phyloP scores from a whole-genome alignment of 148 eudicot genomes.

The Diospyros lotus region DNA sequence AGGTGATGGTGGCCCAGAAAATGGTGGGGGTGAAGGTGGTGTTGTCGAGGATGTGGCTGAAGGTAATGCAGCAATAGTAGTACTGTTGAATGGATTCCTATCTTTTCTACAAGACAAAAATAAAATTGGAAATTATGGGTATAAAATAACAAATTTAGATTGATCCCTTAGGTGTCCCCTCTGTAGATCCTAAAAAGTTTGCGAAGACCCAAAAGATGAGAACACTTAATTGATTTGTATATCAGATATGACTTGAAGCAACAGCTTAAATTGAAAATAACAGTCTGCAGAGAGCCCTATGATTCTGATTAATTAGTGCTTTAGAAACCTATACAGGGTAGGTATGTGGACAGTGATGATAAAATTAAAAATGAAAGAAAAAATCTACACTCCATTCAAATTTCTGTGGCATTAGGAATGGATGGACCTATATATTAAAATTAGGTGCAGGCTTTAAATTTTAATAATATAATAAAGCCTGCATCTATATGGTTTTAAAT shows the following conservation, averaged over 20 bases:
- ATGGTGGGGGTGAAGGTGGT: slow-evolving; percentile 34
- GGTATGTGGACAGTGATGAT: neutral
- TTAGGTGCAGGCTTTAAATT: too few species aligned
- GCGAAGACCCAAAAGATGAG: too few species aligned
- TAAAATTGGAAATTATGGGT: slow-evolving; percentile 6
- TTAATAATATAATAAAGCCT: too few species aligned
- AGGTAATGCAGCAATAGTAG: slow-evolving; percentile 56
- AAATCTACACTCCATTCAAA: neutral
- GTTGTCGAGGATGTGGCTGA: slow-evolving; percentile 33
- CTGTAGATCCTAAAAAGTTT: neutral
- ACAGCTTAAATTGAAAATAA: neutral
- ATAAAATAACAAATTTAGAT: neutral
- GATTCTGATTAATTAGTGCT: too few species aligned
- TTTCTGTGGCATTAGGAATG: too few species aligned
- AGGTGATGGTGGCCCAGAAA: slow-evolving; percentile 28
- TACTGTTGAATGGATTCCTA: slow-evolving; percentile 68
- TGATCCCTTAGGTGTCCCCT: neutral
- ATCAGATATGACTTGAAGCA: too few species aligned
- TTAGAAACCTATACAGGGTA: neutral
- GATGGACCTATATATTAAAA: too few species aligned
- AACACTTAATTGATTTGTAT: neutral
- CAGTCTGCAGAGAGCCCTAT: neutral
- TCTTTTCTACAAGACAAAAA: slow-evolving; percentile 45
- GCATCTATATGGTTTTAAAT: too few species aligned
- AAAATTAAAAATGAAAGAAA: neutral